Percentiles rank a stretch among this genome's conserved stretches.
These are phyloP conservation scores for Solanum medicagineum DNA, from an alignment of 257 asterid species.

Conservation along the genomic window DNA sequence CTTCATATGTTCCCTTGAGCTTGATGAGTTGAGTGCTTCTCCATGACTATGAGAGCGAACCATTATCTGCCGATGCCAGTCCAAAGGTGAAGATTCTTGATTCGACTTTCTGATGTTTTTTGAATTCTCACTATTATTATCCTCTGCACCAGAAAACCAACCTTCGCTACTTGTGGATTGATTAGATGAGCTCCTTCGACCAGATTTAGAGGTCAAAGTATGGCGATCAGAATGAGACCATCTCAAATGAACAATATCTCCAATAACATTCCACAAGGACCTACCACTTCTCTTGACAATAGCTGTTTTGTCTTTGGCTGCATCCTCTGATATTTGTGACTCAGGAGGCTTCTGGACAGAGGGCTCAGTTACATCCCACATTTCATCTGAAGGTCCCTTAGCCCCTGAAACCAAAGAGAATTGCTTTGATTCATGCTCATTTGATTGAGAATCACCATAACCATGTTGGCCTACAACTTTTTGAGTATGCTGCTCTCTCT, in stretches of 20 bases:
- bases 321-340: conserved; percentile 27
- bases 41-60: conserved; percentile 15
- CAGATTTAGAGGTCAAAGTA: conserved; percentile 40
- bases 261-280: conserved; percentile 65
- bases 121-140: conserved; percentile 24
- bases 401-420: conserved; percentile 27
- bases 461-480: conserved; percentile 3
- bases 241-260: conserved; percentile 46
- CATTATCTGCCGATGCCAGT: conserved; percentile 18
- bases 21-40: conserved; percentile 33
- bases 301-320: conserved; percentile 18
- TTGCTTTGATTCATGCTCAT: conserved; percentile 25
- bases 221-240: conserved; percentile 58
- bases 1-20: conserved; percentile 23
- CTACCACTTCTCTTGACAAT: conserved; percentile 53
- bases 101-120: conserved; percentile 16
- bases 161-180: conserved; percentile 58
- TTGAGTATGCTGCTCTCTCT: conserved; percentile 17
- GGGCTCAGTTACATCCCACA: conserved; percentile 59
- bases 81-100: conserved; percentile 21
- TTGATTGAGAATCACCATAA: conserved; percentile 31
- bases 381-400: conserved; percentile 73
- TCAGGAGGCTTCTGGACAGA: conserved; percentile 19
- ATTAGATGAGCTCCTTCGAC: conserved; percentile 52
- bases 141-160: conserved; percentile 82